A percentile compares a stretch with the other conserved stretches of the same genome.
These are phyloP conservation scores for Cystofilobasidium macerans DNA, from an alignment of 768 basidiomycete genomes.

Conservation along the genomic window DNA sequence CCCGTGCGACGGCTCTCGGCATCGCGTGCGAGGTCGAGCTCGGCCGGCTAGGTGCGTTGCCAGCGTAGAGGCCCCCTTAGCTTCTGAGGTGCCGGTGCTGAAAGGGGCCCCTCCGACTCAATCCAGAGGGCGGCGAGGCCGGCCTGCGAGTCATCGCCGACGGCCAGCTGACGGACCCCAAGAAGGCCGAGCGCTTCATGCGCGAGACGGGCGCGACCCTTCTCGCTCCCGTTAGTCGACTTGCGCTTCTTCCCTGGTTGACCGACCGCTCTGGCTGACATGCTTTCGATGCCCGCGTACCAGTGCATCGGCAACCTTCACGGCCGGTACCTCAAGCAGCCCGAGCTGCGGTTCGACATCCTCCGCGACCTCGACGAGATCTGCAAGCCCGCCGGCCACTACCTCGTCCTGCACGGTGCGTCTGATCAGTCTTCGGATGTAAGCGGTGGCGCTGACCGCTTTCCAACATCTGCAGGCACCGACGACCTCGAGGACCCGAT, in stretches of 20 bases:
- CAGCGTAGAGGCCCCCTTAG: background rate
- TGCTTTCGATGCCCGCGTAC: background rate
- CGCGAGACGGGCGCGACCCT: constrained; percentile 37
- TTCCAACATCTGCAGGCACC: constrained; percentile 34
- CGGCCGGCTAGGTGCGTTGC: constrained; percentile 31
- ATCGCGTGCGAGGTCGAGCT: constrained; percentile 40
- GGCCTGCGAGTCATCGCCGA: constrained; percentile 35
- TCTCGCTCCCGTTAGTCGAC: constrained; percentile 37
- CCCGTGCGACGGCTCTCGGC: constrained; percentile 35
- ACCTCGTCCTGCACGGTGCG: constrained; percentile 7
- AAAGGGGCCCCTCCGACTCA: too few relatives aligned
- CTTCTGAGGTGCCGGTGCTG: too few relatives aligned
- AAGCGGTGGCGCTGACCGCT: too few relatives aligned
- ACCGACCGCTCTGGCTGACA: background rate
- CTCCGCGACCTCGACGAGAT: constrained; percentile 16
- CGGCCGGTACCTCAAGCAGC: constrained; percentile 37
- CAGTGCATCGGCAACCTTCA: constrained; percentile 32
- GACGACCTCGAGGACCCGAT: constrained; percentile 38
- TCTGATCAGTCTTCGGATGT: background rate
- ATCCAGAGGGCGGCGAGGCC: constrained; percentile 25
- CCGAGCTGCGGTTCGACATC: constrained; percentile 33
- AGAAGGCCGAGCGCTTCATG: constrained; percentile 38
- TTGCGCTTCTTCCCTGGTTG: constrained; percentile 22
- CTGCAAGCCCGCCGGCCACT: constrained; percentile 14
- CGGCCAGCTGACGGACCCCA: constrained; percentile 37